Evolutionary conservation across 2,329 filamentous ascomycete genomes (phyloP), one percentile per base, ranked within the genome.

Genomic region (Thermomyces lanuginosus): DNA sequence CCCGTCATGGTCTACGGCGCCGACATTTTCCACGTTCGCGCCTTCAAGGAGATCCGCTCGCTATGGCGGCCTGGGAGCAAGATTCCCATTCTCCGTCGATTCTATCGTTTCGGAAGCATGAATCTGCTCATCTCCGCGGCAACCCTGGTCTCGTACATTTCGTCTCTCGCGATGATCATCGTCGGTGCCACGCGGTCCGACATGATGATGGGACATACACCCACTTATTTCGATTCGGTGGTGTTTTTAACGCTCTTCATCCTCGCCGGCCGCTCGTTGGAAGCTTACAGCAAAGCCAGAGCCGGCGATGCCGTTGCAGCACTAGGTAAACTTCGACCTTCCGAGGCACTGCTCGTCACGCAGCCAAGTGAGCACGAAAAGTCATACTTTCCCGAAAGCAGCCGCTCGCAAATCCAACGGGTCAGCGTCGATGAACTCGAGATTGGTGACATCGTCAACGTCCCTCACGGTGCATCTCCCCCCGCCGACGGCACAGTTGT

Each of bases 71-170:
- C 60, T 2, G 69, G 72, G 15, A 92, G 81, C 45, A 69, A 66
- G 19, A 75, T 75, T 1, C 78, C 81, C 0, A 48, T 91, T 3
- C 41, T 79, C 9, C 68, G 76, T 39, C 65, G 84, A 8, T 84
- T 93, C 44, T 82, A 83, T 49, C 73, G 78, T n/a, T 93, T 93
- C 43, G 84, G 84, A 6, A 92, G 83, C 57, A 93, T 93, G 84
- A 92, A 92, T 46, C 76, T 91, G 58, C 66, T 93, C 33, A 84
- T 93, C 53, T 89, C 78, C 5, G 64, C 92, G 2, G 84, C 83
- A 4, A 92, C 84, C 0, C 76, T 72, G 2, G 81, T 93, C 33
- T 84, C 84, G 1, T 92, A 92, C 48, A 60, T 91, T 35, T 75
- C 81, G 0, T 92, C 82, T 0, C 57, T 92, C 13, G 76, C 72